Evolutionary conservation across 2,329 filamentous ascomycete species (phyloP), one percentile per base, ranked within the genome.

Genomic region (Hypoxylon sp.): DNA sequence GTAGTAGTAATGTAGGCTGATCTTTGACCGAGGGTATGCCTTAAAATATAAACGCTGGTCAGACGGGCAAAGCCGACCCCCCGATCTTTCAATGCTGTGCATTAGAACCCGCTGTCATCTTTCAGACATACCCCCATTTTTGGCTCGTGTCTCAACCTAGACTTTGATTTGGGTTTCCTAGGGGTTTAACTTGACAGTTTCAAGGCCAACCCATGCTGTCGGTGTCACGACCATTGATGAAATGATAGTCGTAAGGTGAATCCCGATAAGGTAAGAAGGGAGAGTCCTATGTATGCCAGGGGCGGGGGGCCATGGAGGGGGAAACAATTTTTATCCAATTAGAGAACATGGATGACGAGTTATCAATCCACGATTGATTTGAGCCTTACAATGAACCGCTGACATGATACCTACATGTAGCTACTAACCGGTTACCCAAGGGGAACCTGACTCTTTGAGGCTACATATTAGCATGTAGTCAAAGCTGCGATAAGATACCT

Each of bases 21-120:
- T 69, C 63, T 59, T 65, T 65, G 58, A 70, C 69, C 67, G 69
- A 70, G 63, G 58, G 39, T 44, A 65, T 26, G 14, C 44, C 64
- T 65, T 65, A 70, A 67, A 67, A 71, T 69, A 69, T 63, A 46
- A 63, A 62, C 63, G 58, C 44, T 65, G 33, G 67, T 71, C 67
- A 67, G 69, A 71, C 69, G 69, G 69, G 51, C 59, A 70, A 63
- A 66, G 54, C 69, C 69, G 69, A 65, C 50, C 46, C 22, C 54
- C 54, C 26, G 35, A 63, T 46, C 51, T 65, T 50, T 65, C 50
- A 42, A 31, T 59, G 57, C 33, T 55, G 31, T 59, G 66, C 66
- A 64, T 60, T 62, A 63, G 47, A 19, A 29, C 14, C 29, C 19
- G 37, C 42, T 39, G 37, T 46, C 46, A 60, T 66, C 55, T 22